Percentiles rank a stretch among this genome's conserved stretches.
These are phyloP conservation scores for Citrullus mucosospermus DNA, from an alignment of 306 rosid genomes.

Conservation along the genomic window DNA sequence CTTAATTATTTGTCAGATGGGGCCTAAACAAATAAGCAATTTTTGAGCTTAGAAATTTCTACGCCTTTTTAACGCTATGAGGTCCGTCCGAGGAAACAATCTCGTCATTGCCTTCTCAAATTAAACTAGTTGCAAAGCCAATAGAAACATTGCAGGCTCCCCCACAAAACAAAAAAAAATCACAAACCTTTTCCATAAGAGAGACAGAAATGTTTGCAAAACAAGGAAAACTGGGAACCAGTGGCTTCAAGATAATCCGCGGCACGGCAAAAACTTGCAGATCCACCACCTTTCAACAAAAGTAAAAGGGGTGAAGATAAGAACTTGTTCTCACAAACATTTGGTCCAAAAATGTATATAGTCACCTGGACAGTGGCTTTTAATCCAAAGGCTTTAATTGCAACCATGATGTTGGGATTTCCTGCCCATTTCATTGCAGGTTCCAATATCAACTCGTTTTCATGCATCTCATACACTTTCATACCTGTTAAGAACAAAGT, in stretches of 20 bases:
- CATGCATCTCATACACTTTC: slow-evolving; percentile 60
- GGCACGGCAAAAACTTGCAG: slow-evolving; percentile 51
- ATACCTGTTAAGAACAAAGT: slow-evolving; percentile 33
- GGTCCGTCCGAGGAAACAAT: background rate
- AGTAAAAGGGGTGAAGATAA: background rate
- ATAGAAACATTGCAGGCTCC: background rate
- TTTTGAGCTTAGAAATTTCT: background rate
- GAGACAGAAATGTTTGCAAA: slow-evolving; percentile 65
- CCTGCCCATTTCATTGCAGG: slow-evolving; percentile 83
- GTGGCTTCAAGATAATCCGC: slow-evolving; percentile 63
- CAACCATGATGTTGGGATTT: slow-evolving; percentile 65
- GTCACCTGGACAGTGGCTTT: slow-evolving; percentile 59
- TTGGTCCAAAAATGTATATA: background rate
- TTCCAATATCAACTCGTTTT: slow-evolving; percentile 72
- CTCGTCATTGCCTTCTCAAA: background rate
- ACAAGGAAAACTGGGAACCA: slow-evolving; percentile 86
- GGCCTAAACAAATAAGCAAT: no score
- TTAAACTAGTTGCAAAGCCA: background rate
- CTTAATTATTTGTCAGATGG: no score
- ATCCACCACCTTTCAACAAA: slow-evolving; percentile 60
- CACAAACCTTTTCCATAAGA: slow-evolving; percentile 80
- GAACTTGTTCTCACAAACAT: slow-evolving; percentile 11
- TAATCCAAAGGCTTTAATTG: slow-evolving; percentile 38
- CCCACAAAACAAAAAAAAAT: background rate
- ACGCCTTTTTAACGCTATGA: background rate